Evolutionary conservation across 805 yeast genomes (phyloP).

Genomic region (Cyberlindnera galapagoensis): DNA sequence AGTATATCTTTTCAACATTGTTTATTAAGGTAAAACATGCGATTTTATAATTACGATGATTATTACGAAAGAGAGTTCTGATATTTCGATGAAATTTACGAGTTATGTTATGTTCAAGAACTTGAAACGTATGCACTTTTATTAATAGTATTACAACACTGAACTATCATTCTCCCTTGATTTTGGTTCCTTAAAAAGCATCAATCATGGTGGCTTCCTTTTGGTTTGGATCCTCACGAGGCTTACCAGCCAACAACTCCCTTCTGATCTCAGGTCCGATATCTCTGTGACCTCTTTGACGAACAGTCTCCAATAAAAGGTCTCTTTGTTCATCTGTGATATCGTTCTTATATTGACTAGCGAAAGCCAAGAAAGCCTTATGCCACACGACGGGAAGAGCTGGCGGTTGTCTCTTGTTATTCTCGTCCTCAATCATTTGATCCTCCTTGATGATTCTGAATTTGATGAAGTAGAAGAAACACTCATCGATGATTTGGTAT

Average conservation of each 20-base stretch:
- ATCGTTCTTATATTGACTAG: constrained; percentile 94
- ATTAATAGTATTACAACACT: no score
- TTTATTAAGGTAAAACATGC: constrained; percentile 32
- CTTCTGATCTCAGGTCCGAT: constrained; percentile 94
- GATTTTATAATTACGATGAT: constrained; percentile 1
- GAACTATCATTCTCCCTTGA: no score
- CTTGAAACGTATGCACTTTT: no score
- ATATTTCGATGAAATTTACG: no score
- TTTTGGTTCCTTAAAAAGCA: constrained; percentile 17
- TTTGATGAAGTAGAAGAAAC: constrained; percentile 90
- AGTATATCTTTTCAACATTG: constrained; percentile 51
- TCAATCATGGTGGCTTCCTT: constrained; percentile 27
- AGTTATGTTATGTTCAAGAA: no score
- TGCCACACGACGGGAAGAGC: constrained; percentile 95
- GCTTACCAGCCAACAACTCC: constrained; percentile 81
- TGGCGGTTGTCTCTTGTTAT: constrained; percentile 35
- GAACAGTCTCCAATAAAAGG: constrained; percentile 81
- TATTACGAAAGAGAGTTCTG: not conserved
- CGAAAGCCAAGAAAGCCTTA: constrained; percentile 88
- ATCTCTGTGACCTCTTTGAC: constrained; percentile 82
- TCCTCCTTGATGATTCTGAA: constrained; percentile 58
- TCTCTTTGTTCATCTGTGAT: constrained; percentile 98
- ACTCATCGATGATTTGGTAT: constrained; percentile 89
- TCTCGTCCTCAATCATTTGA: constrained; percentile 31
- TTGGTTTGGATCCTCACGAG: constrained; percentile 38